Evolutionary conservation across 2,329 filamentous ascomycete genomes (phyloP).

Genomic region (Orbilia quercus): DNA sequence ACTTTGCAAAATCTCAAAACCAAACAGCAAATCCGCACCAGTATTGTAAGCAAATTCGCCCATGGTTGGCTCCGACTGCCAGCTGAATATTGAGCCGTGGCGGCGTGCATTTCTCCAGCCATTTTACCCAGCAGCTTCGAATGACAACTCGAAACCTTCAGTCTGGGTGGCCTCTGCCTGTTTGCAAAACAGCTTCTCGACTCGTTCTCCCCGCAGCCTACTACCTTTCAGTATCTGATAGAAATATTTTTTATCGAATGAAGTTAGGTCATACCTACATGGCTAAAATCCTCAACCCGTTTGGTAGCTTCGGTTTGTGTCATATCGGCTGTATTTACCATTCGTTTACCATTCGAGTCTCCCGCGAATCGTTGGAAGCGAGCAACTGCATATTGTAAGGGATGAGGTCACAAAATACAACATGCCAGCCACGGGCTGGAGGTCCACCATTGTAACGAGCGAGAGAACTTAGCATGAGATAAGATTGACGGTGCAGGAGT

Average conservation of each 20-base stretch:
- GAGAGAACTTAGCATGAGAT: slow-evolving; percentile 30
- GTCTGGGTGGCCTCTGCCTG: too few species aligned
- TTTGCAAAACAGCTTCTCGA: slow-evolving; percentile 7
- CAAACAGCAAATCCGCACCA: neutral
- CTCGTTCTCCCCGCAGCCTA: slow-evolving; percentile 29
- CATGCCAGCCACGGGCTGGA: slow-evolving; percentile 33
- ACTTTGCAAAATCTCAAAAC: neutral
- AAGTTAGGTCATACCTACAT: slow-evolving; percentile 29
- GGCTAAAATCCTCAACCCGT: slow-evolving; percentile 9
- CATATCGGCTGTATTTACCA: slow-evolving; percentile 50
- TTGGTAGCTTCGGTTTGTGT: slow-evolving; percentile 24
- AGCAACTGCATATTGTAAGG: slow-evolving; percentile 32
- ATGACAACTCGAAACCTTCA: slow-evolving; percentile 36
- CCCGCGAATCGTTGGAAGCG: slow-evolving; percentile 34
- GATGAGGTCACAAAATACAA: slow-evolving; percentile 48
- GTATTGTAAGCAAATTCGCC: neutral
- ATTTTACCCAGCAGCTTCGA: slow-evolving; percentile 1
- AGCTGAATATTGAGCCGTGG: slow-evolving; percentile 16
- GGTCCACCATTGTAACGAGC: slow-evolving; percentile 34
- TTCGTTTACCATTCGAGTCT: slow-evolving; percentile 42
- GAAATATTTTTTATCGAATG: slow-evolving; percentile 30
- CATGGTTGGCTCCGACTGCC: slow-evolving; percentile 3
- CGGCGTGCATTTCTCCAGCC: slow-evolving; percentile 4
- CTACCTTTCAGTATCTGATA: slow-evolving; percentile 20
- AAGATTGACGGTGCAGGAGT: slow-evolving; percentile 21